Evolutionary conservation across 208 protist species (phyloP), one percentile per base, ranked within the genome.

Genomic region (Trypanosoma caninum): DNA sequence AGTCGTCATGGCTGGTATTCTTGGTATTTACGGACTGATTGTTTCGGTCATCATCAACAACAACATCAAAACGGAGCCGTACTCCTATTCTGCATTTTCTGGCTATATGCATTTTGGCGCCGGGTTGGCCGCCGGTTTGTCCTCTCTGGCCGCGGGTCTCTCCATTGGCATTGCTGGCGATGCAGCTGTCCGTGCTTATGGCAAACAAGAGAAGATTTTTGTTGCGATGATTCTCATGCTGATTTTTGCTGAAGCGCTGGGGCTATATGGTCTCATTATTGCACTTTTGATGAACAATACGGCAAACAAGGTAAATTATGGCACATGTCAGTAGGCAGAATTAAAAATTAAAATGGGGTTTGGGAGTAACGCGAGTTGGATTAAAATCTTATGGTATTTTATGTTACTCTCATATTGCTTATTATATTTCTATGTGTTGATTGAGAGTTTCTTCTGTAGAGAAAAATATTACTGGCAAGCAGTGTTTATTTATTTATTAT

Each of bases 21-120:
- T 99, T 60, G 98, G 97, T 81, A 99, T 99, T 69, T 99, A 99
- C 77, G 99, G 99, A 55, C 87, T 99, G 30, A 99, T 99, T 70
- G 96, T 99, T 59, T 87, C 95, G 69, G 97, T 99, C 30, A 99
- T 99, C 73, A 98, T 96, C 76, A 89, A 87, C 65, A 89, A 90
- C 57, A 90, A 89, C 62, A 90, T 94, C 63, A 89, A 85, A 54
- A 72, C 71, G 0, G 80, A 88, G 8, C 62, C 81, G 38, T 56
- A 87, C 38, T 70, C 78, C 18, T 94, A 94, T 56, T 73, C 87
- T 18, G 65, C 77, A 22, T 91, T 91, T 64, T 58, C 76, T 34
- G 87, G 87, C 48, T 91, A 91, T 61, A 54, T 94, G 58, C 87
- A 94, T 71, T 91, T 94, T 52, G 87, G 84, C 73, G 87, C 87